Conservation (phyloP, 345 rosid genomes). For the Atalantia buxifolia region DNA sequence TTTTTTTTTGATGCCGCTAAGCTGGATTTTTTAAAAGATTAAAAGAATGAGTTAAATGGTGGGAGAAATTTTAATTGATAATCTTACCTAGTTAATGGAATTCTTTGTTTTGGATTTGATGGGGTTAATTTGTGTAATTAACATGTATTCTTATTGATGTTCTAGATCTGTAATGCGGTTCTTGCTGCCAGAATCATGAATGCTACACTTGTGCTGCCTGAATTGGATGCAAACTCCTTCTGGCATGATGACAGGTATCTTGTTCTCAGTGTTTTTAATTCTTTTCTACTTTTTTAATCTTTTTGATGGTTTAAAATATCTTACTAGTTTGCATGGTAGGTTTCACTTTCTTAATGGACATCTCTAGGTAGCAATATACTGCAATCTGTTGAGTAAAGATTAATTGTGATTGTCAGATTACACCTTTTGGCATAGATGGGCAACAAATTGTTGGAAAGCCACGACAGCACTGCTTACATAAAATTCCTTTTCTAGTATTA, state of each 20-base stretch:
- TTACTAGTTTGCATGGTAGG: background rate
- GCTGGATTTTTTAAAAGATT: background rate
- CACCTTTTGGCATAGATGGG: background rate
- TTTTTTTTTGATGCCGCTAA: background rate
- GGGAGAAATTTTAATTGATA: background rate
- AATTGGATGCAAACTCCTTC: constrained; percentile 95
- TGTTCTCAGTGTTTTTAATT: constrained; percentile 6
- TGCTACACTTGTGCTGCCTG: constrained; percentile 96
- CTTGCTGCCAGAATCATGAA: constrained; percentile 99
- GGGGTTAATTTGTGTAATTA: background rate
- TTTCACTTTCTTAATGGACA: background rate
- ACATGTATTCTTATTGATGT: constrained; percentile 15
- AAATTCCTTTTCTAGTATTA: background rate
- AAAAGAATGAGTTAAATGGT: background rate
- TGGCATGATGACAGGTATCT: constrained; percentile 97
- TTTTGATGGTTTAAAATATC: background rate
- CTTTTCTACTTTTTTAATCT: background rate
- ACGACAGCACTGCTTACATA: background rate
- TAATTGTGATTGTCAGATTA: background rate
- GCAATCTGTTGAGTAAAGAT: background rate
- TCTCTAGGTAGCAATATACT: background rate
- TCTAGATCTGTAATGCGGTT: constrained; percentile 95
- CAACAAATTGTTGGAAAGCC: background rate
- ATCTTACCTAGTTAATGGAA: background rate
- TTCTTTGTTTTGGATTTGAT: background rate